Conservation (phyloP, 2,329 filamentous ascomycete genomes). For the Fusarium robinianum region DNA sequence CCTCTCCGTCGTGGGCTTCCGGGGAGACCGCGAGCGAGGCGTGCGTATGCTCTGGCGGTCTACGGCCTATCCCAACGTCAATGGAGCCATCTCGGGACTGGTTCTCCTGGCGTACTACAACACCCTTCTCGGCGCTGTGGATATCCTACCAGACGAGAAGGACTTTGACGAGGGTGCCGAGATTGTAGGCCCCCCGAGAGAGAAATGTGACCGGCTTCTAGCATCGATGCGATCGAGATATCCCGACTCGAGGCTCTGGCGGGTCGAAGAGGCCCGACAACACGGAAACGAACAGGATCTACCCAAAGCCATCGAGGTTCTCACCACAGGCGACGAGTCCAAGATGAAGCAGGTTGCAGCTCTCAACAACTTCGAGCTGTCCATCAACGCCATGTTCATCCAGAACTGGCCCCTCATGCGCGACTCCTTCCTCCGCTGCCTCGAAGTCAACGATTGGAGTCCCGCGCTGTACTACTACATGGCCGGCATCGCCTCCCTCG, state of each 20-base stretch:
- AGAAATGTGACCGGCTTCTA: slow-evolving; percentile 69
- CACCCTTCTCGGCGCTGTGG: slow-evolving; percentile 80
- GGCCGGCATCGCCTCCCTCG: slow-evolving; percentile 76
- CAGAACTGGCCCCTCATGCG: slow-evolving; percentile 78
- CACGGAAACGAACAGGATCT: slow-evolving; percentile 69
- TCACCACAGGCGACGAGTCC: slow-evolving; percentile 63
- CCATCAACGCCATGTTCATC: slow-evolving; percentile 75
- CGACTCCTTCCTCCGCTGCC: slow-evolving; percentile 72
- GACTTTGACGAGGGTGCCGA: slow-evolving; percentile 61
- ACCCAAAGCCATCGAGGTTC: slow-evolving; percentile 66
- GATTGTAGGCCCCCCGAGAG: slow-evolving; percentile 72
- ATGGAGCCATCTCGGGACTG: slow-evolving; percentile 86
- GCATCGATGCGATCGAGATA: slow-evolving; percentile 76
- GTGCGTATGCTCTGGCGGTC: slow-evolving; percentile 89
- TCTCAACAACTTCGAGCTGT: slow-evolving; percentile 82
- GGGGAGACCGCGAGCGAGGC: slow-evolving; percentile 81
- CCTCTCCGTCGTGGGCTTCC: slow-evolving; percentile 87
- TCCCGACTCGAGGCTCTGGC: slow-evolving; percentile 82
- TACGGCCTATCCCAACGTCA: slow-evolving; percentile 82
- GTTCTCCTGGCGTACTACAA: slow-evolving; percentile 87
- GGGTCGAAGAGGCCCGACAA: slow-evolving; percentile 84
- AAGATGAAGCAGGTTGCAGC: slow-evolving; percentile 89
- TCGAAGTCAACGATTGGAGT: slow-evolving; percentile 88
- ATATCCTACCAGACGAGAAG: slow-evolving; percentile 72
- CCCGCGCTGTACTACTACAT: slow-evolving; percentile 90